Evolutionary conservation across 371 early-diverging fungal genomes (phyloP).

Genomic region (Fennellomyces sp.): DNA sequence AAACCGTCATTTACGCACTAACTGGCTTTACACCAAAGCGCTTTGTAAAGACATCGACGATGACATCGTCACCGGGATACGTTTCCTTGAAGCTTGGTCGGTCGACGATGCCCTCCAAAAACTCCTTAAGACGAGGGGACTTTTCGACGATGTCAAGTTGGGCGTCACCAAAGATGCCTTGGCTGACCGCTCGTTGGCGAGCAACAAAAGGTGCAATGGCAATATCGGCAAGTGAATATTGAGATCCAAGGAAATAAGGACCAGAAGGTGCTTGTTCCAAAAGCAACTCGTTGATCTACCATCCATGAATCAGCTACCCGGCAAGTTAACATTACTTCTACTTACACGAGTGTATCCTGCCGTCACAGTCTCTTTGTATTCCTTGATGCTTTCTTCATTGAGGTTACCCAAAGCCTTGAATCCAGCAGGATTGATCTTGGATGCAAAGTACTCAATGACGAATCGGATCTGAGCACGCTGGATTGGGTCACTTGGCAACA

Average conservation of each 20-base stretch:
- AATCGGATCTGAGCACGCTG: slow-evolving; percentile 53
- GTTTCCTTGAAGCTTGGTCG: slow-evolving; percentile 34
- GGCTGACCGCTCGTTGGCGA: slow-evolving; percentile 24
- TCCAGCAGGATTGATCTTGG: slow-evolving; percentile 33
- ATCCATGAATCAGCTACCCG: background rate
- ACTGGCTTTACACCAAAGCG: background rate
- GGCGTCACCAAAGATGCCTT: slow-evolving; percentile 16
- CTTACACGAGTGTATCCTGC: slow-evolving; percentile 32
- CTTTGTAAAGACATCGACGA: slow-evolving; percentile 8
- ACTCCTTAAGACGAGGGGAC: slow-evolving; percentile 31
- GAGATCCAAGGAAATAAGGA: slow-evolving; percentile 66
- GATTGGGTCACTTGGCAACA: slow-evolving; percentile 46
- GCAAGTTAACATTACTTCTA: background rate
- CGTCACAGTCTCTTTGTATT: slow-evolving; percentile 18
- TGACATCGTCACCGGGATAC: slow-evolving; percentile 23
- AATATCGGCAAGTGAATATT: slow-evolving; percentile 64
- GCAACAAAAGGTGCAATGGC: slow-evolving; percentile 52
- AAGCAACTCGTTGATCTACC: slow-evolving; percentile 43
- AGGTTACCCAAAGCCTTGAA: slow-evolving; percentile 26
- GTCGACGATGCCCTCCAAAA: slow-evolving; percentile 24
- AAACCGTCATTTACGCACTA: too few relatives aligned
- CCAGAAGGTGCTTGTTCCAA: slow-evolving; percentile 51
- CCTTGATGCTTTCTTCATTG: slow-evolving; percentile 25
- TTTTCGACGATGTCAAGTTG: slow-evolving; percentile 19
- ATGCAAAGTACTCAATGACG: slow-evolving; percentile 54